Conservation (phyloP, 1,139 yeast species). For the Pichia sp. region DNA sequence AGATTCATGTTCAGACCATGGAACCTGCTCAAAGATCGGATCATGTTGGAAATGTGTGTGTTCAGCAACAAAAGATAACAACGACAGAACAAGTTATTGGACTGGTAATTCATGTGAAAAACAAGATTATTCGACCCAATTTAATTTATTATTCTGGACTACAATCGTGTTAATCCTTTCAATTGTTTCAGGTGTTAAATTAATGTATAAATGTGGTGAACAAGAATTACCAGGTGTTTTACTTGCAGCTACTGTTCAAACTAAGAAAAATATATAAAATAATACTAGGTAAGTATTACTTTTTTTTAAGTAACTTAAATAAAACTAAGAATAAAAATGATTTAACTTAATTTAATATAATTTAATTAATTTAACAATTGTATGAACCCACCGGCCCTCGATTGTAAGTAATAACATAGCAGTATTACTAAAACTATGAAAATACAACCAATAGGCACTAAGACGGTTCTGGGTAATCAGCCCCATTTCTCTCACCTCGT, state of each 20-base stretch:
- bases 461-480: conserved; percentile 45
- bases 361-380: too few species aligned
- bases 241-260: conserved; percentile 47
- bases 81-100: conserved; percentile 52
- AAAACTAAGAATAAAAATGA: background rate
- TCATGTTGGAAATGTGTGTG: conserved; percentile 57
- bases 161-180: conserved; percentile 41
- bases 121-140: conserved; percentile 57
- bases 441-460: conserved; percentile 39
- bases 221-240: conserved; percentile 66
- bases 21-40: conserved; percentile 44
- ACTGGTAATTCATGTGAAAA: conserved; percentile 62
- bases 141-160: conserved; percentile 66
- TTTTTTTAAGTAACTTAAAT: background rate
- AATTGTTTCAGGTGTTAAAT: conserved; percentile 48
- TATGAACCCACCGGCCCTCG: conserved; percentile 59
- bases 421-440: conserved; percentile 27
- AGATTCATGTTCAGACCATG: conserved; percentile 55
- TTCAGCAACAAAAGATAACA: conserved; percentile 37
- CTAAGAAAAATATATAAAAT: conserved; percentile 32
- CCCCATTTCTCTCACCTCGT: conserved; percentile 51
- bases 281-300: background rate
- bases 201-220: conserved; percentile 47
- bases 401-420: conserved; percentile 23
- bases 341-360: too few species aligned